Conservation (phyloP, 345 rosid genomes). For the Salix koriyanagi region DNA sequence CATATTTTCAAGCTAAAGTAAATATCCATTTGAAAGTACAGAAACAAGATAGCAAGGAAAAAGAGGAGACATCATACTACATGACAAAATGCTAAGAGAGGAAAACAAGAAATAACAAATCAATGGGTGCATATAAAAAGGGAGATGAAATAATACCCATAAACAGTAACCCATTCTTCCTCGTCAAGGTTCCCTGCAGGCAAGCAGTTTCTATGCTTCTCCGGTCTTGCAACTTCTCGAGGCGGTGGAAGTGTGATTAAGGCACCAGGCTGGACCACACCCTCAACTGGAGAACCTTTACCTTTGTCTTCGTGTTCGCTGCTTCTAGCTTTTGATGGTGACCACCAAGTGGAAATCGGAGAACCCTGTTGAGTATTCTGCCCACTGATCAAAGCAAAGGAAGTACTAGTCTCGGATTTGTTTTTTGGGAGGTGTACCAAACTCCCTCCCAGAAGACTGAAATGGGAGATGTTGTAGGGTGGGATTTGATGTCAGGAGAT, state of each 20-base stretch:
- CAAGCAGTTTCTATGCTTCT: slow-evolving; percentile 59
- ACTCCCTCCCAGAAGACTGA: slow-evolving; percentile 49
- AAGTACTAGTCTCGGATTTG: slow-evolving; percentile 55
- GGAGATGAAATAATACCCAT: slow-evolving; percentile 53
- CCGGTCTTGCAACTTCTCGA: slow-evolving; percentile 94
- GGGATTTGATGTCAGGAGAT: slow-evolving; percentile 68
- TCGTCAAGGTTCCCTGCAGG: slow-evolving; percentile 75
- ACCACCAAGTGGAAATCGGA: slow-evolving; percentile 69
- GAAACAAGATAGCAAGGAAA: too few species aligned
- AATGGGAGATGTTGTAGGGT: slow-evolving; percentile 43
- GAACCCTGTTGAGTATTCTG: slow-evolving; percentile 66
- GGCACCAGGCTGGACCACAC: slow-evolving; percentile 79
- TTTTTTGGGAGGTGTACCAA: slow-evolving; percentile 52
- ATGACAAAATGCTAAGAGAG: background rate
- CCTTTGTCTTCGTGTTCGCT: slow-evolving; percentile 83
- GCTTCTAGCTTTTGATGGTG: slow-evolving; percentile 45
- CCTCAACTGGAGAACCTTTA: slow-evolving; percentile 86
- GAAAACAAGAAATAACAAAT: background rate
- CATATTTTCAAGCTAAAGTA: too few species aligned
- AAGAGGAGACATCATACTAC: too few species aligned
- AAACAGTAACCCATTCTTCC: slow-evolving; percentile 98
- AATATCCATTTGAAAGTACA: too few species aligned
- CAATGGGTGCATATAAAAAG: background rate
- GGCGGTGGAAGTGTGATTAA: slow-evolving; percentile 88
- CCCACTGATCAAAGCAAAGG: slow-evolving; percentile 52